Evolutionary conservation across 2,329 filamentous ascomycete genomes (phyloP).

Genomic region (Periconia digitata): DNA sequence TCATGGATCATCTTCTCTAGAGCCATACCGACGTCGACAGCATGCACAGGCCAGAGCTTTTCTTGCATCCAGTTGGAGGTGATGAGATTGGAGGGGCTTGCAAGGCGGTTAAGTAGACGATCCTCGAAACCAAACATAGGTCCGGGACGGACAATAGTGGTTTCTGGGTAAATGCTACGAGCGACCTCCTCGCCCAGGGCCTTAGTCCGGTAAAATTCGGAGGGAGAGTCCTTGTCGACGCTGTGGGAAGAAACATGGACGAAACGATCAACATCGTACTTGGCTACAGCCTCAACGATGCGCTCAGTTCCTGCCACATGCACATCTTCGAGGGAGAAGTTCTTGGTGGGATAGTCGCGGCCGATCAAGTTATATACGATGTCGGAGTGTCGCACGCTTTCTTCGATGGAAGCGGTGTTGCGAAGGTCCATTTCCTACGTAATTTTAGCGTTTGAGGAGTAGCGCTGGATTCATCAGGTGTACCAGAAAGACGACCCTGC

Average conservation of each 20-base stretch:
- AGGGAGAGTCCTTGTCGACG: conserved; percentile 74
- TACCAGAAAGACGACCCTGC: conserved; percentile 83
- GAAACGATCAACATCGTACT: conserved; percentile 96
- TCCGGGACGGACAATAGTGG: conserved; percentile 91
- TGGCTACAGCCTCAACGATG: conserved; percentile 90
- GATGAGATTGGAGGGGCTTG: conserved; percentile 76
- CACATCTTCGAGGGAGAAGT: conserved; percentile 90
- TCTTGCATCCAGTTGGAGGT: conserved; percentile 94
- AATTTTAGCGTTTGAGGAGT: conserved; percentile 12
- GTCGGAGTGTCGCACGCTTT: conserved; percentile 94
- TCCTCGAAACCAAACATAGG: conserved; percentile 96
- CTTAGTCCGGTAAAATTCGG: conserved; percentile 92
- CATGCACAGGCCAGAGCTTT: conserved; percentile 88
- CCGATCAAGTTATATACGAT: conserved; percentile 96
- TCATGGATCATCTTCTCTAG: conserved; percentile 90
- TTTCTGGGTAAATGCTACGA: conserved; percentile 90
- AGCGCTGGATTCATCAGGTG: conserved; percentile 16
- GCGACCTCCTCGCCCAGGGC: conserved; percentile 81
- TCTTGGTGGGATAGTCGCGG: conserved; percentile 96
- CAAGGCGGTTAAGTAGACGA: conserved; percentile 82
- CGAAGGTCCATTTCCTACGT: conserved; percentile 88
- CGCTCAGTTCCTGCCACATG: conserved; percentile 90
- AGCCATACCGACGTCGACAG: conserved; percentile 84
- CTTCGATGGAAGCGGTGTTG: conserved; percentile 94
- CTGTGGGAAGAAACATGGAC: conserved; percentile 97